Evolutionary conservation across 2,329 filamentous ascomycete genomes (phyloP).

Genomic region (Pseudogymnoascus sp.): DNA sequence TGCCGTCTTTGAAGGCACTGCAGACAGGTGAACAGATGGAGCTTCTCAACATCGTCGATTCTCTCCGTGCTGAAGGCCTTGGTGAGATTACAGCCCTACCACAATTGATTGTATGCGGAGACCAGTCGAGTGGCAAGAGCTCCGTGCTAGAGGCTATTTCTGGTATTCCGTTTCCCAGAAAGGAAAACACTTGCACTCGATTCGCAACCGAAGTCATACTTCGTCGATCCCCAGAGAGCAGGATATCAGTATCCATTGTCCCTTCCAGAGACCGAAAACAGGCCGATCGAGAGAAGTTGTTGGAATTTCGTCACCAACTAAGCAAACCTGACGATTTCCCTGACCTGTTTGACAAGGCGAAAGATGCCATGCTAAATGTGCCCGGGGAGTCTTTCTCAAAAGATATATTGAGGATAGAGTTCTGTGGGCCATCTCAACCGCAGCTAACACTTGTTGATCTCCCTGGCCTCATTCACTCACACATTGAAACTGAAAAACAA

Average conservation of each 20-base stretch:
- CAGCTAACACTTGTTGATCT: conserved; percentile 54
- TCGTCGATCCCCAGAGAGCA: conserved; percentile 12
- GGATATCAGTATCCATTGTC: conserved; percentile 13
- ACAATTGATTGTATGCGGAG: conserved; percentile 38
- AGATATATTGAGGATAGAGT: conserved; percentile 19
- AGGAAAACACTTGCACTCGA: conserved; percentile 35
- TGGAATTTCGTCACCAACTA: conserved; percentile 16
- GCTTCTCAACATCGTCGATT: conserved; percentile 50
- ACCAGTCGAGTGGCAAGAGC: conserved; percentile 34
- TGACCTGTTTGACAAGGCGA: conserved; percentile 18
- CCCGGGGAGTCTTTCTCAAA: conserved; percentile 22
- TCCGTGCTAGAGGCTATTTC: conserved; percentile 32
- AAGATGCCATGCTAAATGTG: conserved; percentile 14
- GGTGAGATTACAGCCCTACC: conserved; percentile 28
- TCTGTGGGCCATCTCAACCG: conserved; percentile 30
- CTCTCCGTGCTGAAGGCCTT: conserved; percentile 34
- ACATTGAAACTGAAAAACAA: conserved; percentile 35
- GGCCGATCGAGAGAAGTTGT: conserved; percentile 13
- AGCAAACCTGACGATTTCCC: conserved; percentile 16
- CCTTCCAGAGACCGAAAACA: conserved; percentile 12
- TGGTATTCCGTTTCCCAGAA: conserved; percentile 33
- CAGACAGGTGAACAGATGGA: conserved; percentile 42
- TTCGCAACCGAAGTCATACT: conserved; percentile 40
- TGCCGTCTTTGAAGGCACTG: conserved; percentile 16
- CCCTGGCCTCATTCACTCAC: conserved; percentile 46